phyloP scores from a whole-genome alignment of 2,329 filamentous ascomycete genomes.

The Ophiostoma perfectum region DNA sequence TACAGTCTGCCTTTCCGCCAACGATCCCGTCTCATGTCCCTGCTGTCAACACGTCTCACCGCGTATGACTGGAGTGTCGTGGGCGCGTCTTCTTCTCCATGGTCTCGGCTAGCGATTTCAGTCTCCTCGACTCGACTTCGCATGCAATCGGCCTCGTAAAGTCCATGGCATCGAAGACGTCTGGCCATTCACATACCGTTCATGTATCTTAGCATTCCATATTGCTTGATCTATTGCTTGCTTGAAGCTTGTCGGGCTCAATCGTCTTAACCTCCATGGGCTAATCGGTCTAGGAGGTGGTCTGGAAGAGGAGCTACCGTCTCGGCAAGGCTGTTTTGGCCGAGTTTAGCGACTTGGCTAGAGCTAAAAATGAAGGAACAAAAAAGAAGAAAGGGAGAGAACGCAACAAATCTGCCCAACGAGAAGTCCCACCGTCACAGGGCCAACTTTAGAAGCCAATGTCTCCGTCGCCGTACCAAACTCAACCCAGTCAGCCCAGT shows the following conservation, averaged over 20 bases:
- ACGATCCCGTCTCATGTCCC: background rate
- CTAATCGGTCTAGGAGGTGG: background rate
- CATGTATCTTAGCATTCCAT: too few relatives aligned
- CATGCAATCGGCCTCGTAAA: too few relatives aligned
- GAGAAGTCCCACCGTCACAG: too few relatives aligned
- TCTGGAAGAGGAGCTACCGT: conserved; percentile 2
- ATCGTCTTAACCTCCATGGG: background rate
- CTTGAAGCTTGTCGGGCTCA: background rate
- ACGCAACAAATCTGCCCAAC: background rate
- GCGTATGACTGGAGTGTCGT: too few relatives aligned
- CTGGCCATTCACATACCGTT: too few relatives aligned
- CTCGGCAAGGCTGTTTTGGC: conserved; percentile 14
- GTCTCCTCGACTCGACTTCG: too few relatives aligned
- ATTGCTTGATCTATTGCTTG: too few relatives aligned
- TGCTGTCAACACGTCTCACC: background rate
- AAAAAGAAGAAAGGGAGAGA: background rate
- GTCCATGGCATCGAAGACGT: too few relatives aligned
- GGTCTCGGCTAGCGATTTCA: too few relatives aligned
- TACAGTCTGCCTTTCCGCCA: background rate
- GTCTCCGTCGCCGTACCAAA: background rate
- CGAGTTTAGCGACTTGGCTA: background rate
- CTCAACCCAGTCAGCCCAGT: background rate
- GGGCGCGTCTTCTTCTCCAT: too few relatives aligned
- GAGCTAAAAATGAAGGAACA: background rate
- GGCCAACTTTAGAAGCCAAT: too few relatives aligned